phyloP scores from a whole-genome alignment of 208 protist species.

The Novymonas esmeraldas region DNA sequence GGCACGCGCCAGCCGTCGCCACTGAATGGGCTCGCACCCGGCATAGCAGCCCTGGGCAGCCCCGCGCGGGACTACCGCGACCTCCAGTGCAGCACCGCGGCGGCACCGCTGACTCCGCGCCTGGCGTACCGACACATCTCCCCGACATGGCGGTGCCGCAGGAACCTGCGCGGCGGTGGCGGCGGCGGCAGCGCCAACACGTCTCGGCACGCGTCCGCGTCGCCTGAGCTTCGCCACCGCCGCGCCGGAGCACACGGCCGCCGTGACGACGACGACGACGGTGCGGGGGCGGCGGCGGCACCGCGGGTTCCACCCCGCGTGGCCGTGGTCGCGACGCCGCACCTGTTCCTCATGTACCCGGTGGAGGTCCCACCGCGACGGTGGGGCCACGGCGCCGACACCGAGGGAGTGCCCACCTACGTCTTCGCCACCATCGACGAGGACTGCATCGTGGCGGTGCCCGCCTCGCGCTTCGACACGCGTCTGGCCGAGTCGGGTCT shows the following conservation, averaged over 20 bases:
- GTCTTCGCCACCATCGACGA: slow-evolving; percentile 61
- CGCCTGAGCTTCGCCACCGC: too few relatives aligned
- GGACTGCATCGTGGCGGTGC: slow-evolving; percentile 46
- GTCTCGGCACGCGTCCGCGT: too few relatives aligned
- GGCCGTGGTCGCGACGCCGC: slow-evolving; percentile 37
- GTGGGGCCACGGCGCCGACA: slow-evolving; percentile 1
- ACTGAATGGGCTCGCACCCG: too few relatives aligned
- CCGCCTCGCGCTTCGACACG: slow-evolving; percentile 33
- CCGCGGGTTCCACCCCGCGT: slow-evolving; percentile 3
- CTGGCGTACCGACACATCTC: too few relatives aligned
- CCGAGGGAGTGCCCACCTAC: slow-evolving; percentile 35
- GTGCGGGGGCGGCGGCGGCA: neutral
- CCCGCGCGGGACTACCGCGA: too few relatives aligned
- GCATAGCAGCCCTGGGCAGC: too few relatives aligned
- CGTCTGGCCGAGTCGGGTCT: slow-evolving; percentile 14
- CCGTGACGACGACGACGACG: neutral
- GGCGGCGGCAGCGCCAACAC: neutral
- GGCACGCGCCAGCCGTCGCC: too few relatives aligned
- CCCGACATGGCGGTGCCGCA: too few relatives aligned
- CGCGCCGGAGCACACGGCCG: neutral
- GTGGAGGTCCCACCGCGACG: slow-evolving; percentile 1
- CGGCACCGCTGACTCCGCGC: too few relatives aligned
- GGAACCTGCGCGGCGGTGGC: too few relatives aligned
- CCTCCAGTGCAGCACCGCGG: too few relatives aligned
- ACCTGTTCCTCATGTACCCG: slow-evolving; percentile 50